These are phyloP conservation scores for Penicillium sp. DNA, from an alignment of 2,329 filamentous ascomycete genomes.

Conservation along the genomic window DNA sequence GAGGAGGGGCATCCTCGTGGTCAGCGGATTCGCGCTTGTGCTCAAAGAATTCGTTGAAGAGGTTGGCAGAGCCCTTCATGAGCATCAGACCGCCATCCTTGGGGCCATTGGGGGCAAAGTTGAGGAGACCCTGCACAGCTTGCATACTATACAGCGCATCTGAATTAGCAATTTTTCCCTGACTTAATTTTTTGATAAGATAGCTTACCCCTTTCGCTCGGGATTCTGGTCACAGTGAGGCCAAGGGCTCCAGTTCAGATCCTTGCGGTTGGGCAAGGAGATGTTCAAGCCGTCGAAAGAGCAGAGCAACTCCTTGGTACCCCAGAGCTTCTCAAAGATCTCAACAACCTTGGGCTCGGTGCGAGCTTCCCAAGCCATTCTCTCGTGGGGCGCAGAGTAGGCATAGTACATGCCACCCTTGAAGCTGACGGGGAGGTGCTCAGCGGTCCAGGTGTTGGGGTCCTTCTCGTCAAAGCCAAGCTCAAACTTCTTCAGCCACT, in stretches of 20 bases:
- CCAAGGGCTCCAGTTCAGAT: conserved; percentile 6
- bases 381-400: conserved; percentile 48
- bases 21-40: conserved; percentile 6
- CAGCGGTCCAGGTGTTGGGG: conserved; percentile 47
- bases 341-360: conserved; percentile 7
- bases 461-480: conserved; percentile 43
- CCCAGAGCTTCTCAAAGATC: conserved; percentile 7
- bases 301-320: not conserved
- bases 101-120: conserved; percentile 1
- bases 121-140: conserved; percentile 5
- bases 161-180: not conserved
- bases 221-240: conserved; percentile 6
- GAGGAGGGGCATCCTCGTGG: conserved; percentile 5
- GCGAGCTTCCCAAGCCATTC: conserved; percentile 21
- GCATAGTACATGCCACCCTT: conserved; percentile 45
- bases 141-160: not conserved
- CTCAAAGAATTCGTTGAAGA: conserved; percentile 7
- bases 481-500: conserved; percentile 52
- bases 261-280: conserved; percentile 4
- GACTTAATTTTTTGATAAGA: not conserved
- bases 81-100: conserved; percentile 6
- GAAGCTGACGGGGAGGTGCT: conserved; percentile 49
- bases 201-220: conserved; percentile 4
- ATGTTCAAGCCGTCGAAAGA: conserved; percentile 5
- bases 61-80: conserved; percentile 3